Evolutionary conservation across 2,329 filamentous ascomycete genomes (phyloP).

Genomic region (Verticillium dahliae): DNA sequence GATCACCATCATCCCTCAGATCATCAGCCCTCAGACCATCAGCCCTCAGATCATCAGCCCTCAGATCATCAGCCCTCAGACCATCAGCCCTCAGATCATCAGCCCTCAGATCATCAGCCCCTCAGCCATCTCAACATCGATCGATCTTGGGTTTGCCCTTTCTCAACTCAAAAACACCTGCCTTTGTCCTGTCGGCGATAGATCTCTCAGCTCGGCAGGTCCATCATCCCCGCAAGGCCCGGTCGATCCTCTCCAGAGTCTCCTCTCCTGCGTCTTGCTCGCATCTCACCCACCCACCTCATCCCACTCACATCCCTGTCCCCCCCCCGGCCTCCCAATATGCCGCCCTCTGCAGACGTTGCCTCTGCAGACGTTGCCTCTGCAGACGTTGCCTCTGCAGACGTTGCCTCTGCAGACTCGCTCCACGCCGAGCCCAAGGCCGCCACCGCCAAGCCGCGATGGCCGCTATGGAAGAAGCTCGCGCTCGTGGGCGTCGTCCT

Average conservation of each 20-base stretch:
- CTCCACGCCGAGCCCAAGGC: background rate
- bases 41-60: background rate
- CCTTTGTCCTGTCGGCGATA: background rate
- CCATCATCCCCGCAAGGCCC: background rate
- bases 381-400: background rate
- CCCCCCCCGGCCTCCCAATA: background rate
- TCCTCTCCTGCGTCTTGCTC: background rate
- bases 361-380: background rate
- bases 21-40: background rate
- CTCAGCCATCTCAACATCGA: too few relatives aligned
- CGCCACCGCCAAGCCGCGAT: background rate
- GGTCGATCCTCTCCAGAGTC: background rate
- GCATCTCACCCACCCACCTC: background rate
- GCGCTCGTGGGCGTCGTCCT: conserved; percentile 16
- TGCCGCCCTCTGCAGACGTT: background rate
- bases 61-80: background rate
- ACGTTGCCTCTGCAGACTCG: background rate
- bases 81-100: background rate
- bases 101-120: background rate
- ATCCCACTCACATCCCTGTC: background rate
- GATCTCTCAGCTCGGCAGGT: background rate
- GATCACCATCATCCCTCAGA: too few relatives aligned
- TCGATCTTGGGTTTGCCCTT: too few relatives aligned
- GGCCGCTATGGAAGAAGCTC: conserved; percentile 18
- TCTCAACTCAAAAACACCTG: background rate